Evolutionary conservation across 108 stramenopile genomes (phyloP).

Genomic region (Nitzschia sp.): DNA sequence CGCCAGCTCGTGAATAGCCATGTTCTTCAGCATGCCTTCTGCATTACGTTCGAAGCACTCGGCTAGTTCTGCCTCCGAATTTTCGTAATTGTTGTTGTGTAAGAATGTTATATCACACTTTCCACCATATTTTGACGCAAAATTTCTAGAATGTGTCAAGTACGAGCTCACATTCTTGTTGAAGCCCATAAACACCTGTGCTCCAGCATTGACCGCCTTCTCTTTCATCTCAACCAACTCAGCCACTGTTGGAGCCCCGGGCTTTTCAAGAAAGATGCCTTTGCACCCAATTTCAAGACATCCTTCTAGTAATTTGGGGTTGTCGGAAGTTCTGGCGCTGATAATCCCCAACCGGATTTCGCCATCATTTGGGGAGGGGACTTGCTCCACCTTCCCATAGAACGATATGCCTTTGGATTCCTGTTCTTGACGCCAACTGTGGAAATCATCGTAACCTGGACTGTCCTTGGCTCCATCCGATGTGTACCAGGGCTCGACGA

Average conservation of each 20-base stretch:
- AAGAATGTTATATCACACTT: constrained; percentile 61
- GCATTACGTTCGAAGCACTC: constrained; percentile 85
- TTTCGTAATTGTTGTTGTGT: constrained; percentile 83
- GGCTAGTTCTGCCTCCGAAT: constrained; percentile 44
- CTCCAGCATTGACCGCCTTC: constrained; percentile 37
- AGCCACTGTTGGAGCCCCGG: constrained; percentile 80
- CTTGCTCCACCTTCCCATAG: constrained; percentile 42
- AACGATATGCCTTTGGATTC: constrained; percentile 35
- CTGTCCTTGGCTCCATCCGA: constrained; percentile 32
- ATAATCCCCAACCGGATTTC: constrained; percentile 46
- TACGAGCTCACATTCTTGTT: constrained; percentile 88
- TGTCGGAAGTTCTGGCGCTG: constrained; percentile 75
- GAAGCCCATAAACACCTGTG: constrained; percentile 76
- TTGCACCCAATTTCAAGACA: constrained; percentile 53
- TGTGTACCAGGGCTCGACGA: constrained; percentile 80
- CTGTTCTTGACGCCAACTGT: constrained; percentile 39
- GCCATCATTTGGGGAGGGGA: constrained; percentile 34
- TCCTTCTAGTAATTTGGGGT: constrained; percentile 58
- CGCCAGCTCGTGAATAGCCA: constrained; percentile 91
- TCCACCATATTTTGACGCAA: constrained; percentile 22
- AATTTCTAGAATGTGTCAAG: constrained; percentile 53
- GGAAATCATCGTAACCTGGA: constrained; percentile 49
- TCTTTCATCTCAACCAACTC: constrained; percentile 66
- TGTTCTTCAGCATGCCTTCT: constrained; percentile 91
- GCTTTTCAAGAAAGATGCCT: constrained; percentile 82